phyloP scores from a whole-genome alignment of 1,139 yeast species.

The Lodderomyces metapsilosis region DNA sequence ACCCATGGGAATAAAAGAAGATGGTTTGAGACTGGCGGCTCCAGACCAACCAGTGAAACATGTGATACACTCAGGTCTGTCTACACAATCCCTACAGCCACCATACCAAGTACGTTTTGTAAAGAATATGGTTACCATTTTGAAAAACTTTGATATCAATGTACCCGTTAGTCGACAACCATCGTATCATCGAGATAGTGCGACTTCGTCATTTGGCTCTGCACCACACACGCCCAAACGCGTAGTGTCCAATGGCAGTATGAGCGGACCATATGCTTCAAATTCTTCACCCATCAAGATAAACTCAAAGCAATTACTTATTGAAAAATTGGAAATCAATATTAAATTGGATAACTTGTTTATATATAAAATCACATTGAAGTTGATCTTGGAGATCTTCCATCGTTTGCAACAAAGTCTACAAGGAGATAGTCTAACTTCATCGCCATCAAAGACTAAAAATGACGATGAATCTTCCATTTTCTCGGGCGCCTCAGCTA shows the following conservation, averaged over 20 bases:
- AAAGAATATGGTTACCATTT: constrained; percentile 31
- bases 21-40: neutral
- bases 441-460: neutral
- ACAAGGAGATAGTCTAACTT: constrained; percentile 11
- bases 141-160: constrained; percentile 41
- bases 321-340: constrained; percentile 47
- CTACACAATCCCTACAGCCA: constrained; percentile 18
- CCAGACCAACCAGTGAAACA: constrained; percentile 3
- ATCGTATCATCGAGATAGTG: constrained; percentile 9
- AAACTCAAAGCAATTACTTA: constrained; percentile 41
- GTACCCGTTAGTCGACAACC: constrained; percentile 5
- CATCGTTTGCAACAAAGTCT: constrained; percentile 18
- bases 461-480: constrained; percentile 30
- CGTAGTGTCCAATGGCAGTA: constrained; percentile 7
- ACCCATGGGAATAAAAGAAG: neutral
- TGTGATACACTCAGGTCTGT: constrained; percentile 13
- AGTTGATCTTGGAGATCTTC: constrained; percentile 31
- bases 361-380: constrained; percentile 37
- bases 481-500: constrained; percentile 31
- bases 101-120: constrained; percentile 36
- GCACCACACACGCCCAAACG: constrained; percentile 13
- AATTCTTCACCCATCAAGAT: constrained; percentile 40
- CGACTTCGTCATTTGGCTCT: constrained; percentile 10
- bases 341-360: constrained; percentile 41
- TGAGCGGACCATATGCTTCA: constrained; percentile 2